phyloP scores from a whole-genome alignment of 192 early-diverging fungal species.

The Backusella tuberculispora region DNA sequence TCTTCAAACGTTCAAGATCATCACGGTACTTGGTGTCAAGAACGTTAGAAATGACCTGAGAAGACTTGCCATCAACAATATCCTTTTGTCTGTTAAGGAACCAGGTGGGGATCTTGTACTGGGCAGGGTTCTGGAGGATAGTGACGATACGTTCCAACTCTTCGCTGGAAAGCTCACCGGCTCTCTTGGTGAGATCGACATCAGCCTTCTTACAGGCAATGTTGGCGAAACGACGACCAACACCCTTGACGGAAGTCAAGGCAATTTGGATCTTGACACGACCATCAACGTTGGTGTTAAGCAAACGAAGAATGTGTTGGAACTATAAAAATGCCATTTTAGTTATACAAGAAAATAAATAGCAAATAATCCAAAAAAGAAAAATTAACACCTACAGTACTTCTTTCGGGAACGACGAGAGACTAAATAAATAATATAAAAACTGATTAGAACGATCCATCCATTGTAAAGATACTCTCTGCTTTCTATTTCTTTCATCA shows the following conservation, averaged over 20 bases:
- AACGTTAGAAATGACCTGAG: constrained; percentile 92
- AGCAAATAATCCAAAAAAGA: background rate
- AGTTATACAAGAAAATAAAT: constrained; percentile 15
- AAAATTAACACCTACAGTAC: constrained; percentile 31
- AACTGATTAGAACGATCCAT: background rate
- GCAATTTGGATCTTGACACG: constrained; percentile 95
- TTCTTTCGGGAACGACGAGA: constrained; percentile 89
- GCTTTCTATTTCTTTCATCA: background rate
- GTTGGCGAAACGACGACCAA: constrained; percentile 98
- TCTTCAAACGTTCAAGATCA: constrained; percentile 98
- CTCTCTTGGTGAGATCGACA: constrained; percentile 91
- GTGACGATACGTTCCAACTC: constrained; percentile 98
- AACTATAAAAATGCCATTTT: constrained; percentile 55
- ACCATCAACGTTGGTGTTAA: constrained; percentile 84
- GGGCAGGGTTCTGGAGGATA: constrained; percentile 98
- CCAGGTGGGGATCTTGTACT: constrained; percentile 99
- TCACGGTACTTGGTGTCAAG: constrained; percentile 98
- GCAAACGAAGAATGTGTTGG: constrained; percentile 93
- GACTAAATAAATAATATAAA: constrained; percentile 51
- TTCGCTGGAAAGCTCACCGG: constrained; percentile 55
- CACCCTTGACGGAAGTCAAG: constrained; percentile 96
- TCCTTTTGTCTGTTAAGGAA: constrained; percentile 99
- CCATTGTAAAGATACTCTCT: background rate
- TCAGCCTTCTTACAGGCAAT: constrained; percentile 99
- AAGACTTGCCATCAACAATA: constrained; percentile 92